A percentile compares a stretch with the other conserved stretches of the same genome.
These are phyloP conservation scores for Naumovozyma baii DNA, from an alignment of 805 yeast genomes.

Conservation along the genomic window DNA sequence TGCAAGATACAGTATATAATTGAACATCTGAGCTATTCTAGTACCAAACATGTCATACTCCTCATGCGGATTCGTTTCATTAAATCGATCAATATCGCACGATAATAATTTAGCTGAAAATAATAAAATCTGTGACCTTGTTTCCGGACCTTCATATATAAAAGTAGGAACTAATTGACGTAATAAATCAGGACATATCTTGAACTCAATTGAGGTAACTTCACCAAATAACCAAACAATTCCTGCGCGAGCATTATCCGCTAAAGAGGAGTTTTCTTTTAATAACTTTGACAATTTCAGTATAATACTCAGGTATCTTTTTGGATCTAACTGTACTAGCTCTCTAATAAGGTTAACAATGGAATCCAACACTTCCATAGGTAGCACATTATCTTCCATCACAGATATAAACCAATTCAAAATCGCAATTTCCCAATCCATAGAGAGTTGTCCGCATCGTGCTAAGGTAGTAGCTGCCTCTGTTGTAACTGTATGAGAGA, in stretches of 20 bases:
- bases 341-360: conserved; percentile 63
- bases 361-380: conserved; percentile 42
- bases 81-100: conserved; percentile 38
- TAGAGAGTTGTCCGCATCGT: conserved; percentile 41
- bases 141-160: conserved; percentile 43
- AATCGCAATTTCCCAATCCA: conserved; percentile 43
- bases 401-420: conserved; percentile 56
- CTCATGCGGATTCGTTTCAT: conserved; percentile 7
- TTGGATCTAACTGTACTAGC: conserved; percentile 55
- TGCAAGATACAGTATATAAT: conserved; percentile 50
- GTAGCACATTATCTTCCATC: conserved; percentile 27
- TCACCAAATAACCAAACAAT: conserved; percentile 91
- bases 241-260: conserved; percentile 59
- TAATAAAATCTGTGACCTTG: conserved; percentile 61
- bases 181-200: conserved; percentile 66
- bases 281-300: conserved; percentile 38
- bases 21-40: conserved; percentile 44
- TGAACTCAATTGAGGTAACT: conserved; percentile 39
- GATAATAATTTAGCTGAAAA: conserved; percentile 66
- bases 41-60: conserved; percentile 29
- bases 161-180: conserved; percentile 48
- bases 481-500: conserved; percentile 22
- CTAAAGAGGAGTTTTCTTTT: conserved; percentile 17
- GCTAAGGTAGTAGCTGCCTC: conserved; percentile 57
- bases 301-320: conserved; percentile 44